phyloP scores from a whole-genome alignment of 2,329 filamentous ascomycete species.

The Chaetomium olivaceum region DNA sequence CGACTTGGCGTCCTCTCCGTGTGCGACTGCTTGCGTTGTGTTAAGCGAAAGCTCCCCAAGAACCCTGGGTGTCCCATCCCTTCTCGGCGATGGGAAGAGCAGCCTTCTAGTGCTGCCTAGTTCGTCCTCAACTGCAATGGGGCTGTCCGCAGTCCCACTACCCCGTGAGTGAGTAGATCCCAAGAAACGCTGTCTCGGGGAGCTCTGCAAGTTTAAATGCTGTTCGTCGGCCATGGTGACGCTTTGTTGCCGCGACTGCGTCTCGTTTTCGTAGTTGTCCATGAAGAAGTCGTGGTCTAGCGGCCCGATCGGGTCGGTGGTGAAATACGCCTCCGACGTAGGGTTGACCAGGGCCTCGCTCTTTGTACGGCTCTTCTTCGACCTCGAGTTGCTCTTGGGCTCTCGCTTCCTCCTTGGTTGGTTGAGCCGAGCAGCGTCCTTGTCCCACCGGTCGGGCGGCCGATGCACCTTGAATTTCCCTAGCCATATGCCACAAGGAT shows the following conservation, averaged over 20 bases:
- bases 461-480: conserved; percentile 84
- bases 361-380: conserved; percentile 53
- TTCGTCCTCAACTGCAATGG: conserved; percentile 54
- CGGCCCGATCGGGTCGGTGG: conserved; percentile 55
- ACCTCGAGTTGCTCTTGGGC: conserved; percentile 44
- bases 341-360: conserved; percentile 47
- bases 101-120: conserved; percentile 65
- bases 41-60: conserved; percentile 61
- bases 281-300: conserved; percentile 40
- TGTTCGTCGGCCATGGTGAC: conserved; percentile 26
- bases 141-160: conserved; percentile 58
- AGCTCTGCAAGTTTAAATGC: conserved; percentile 40
- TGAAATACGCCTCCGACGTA: conserved; percentile 56
- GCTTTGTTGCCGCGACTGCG: conserved; percentile 22
- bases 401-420: conserved; percentile 53
- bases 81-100: conserved; percentile 75
- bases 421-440: conserved; percentile 54
- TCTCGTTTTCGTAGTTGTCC: conserved; percentile 30
- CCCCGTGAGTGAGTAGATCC: conserved; percentile 57
- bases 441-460: conserved; percentile 81
- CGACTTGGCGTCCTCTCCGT: conserved; percentile 42
- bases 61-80: conserved; percentile 62
- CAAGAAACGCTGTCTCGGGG: conserved; percentile 38
- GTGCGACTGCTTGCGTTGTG: conserved; percentile 47
- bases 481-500: conserved; percentile 92